Evolutionary conservation across 805 yeast genomes (phyloP).

Genomic region (Metschnikowia sp.): DNA sequence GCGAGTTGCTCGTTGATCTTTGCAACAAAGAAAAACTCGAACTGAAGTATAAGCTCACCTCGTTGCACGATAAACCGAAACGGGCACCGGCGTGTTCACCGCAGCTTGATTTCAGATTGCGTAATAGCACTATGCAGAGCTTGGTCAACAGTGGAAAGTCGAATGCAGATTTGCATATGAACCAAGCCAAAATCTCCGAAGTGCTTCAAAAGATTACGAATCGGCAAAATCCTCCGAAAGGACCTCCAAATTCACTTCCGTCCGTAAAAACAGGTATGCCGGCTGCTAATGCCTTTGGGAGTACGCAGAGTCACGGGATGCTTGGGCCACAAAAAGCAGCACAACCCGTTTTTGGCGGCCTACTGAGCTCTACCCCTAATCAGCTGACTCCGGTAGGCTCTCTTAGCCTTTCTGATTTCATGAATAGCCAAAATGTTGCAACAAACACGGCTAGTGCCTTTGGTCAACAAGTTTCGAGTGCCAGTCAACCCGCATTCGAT

Average conservation of each 20-base stretch:
- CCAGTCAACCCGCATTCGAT: not conserved
- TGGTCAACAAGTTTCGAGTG: not conserved
- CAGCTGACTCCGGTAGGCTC: slow-evolving; percentile 1
- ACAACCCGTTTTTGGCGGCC: not conserved
- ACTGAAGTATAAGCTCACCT: slow-evolving; percentile 35
- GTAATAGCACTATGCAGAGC: slow-evolving; percentile 20
- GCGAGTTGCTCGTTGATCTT: slow-evolving; percentile 33
- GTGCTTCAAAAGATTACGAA: not conserved
- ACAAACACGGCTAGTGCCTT: not conserved
- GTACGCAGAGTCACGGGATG: too few species aligned
- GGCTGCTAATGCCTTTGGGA: too few species aligned
- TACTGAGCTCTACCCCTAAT: not conserved
- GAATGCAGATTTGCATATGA: slow-evolving; percentile 24
- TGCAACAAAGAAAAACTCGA: slow-evolving; percentile 43
- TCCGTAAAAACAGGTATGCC: not conserved
- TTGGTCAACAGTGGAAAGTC: slow-evolving; percentile 35
- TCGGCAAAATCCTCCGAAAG: not conserved
- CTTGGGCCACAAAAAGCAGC: not conserved
- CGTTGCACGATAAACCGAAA: slow-evolving; percentile 37
- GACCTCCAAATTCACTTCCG: not conserved
- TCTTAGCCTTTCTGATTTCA: slow-evolving; percentile 2
- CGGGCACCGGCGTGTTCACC: slow-evolving; percentile 33
- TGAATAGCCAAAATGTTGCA: slow-evolving; percentile 4
- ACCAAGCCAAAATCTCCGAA: not conserved
- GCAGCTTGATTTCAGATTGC: slow-evolving; percentile 28